Conservation (phyloP, 2,329 filamentous ascomycete species). For the Thelonectria blattea region DNA sequence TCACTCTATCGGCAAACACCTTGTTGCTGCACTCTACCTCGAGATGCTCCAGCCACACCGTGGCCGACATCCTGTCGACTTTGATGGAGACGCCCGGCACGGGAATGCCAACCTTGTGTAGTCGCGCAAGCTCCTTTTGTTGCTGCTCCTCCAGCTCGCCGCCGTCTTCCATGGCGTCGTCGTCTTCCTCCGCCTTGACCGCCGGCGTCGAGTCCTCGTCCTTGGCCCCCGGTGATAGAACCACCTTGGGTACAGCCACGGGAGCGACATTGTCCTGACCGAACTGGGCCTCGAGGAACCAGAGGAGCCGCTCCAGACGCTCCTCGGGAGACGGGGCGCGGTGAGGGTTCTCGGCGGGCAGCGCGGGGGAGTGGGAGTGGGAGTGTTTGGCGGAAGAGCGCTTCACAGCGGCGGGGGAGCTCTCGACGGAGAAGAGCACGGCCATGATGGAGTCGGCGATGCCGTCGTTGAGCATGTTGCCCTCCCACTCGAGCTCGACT, state of each 20-base stretch:
- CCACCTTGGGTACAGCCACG: slow-evolving; percentile 69
- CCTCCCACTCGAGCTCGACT: slow-evolving; percentile 94
- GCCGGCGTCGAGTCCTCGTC: slow-evolving; percentile 41
- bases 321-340: slow-evolving; percentile 74
- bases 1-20: slow-evolving; percentile 81
- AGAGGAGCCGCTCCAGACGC: slow-evolving; percentile 82
- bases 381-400: slow-evolving; percentile 53
- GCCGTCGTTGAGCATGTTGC: slow-evolving; percentile 95
- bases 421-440: slow-evolving; percentile 89
- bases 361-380: slow-evolving; percentile 39
- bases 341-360: slow-evolving; percentile 70
- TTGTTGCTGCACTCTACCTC: slow-evolving; percentile 86
- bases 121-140: slow-evolving; percentile 74
- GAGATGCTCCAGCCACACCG: slow-evolving; percentile 89
- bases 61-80: slow-evolving; percentile 86
- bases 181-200: slow-evolving; percentile 44
- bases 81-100: slow-evolving; percentile 87
- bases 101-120: slow-evolving; percentile 85
- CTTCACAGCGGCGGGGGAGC: slow-evolving; percentile 92
- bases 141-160: slow-evolving; percentile 61
- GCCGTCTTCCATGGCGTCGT: slow-evolving; percentile 44
- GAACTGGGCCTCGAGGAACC: slow-evolving; percentile 98
- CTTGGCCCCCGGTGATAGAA: slow-evolving; percentile 46
- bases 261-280: slow-evolving; percentile 82
- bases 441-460: slow-evolving; percentile 98